A percentile compares a stretch with the other conserved stretches of the same genome.
Evolutionary conservation across 2,329 filamentous ascomycete genomes (phyloP).

Genomic region (Aspergillus pseudoglaucus): DNA sequence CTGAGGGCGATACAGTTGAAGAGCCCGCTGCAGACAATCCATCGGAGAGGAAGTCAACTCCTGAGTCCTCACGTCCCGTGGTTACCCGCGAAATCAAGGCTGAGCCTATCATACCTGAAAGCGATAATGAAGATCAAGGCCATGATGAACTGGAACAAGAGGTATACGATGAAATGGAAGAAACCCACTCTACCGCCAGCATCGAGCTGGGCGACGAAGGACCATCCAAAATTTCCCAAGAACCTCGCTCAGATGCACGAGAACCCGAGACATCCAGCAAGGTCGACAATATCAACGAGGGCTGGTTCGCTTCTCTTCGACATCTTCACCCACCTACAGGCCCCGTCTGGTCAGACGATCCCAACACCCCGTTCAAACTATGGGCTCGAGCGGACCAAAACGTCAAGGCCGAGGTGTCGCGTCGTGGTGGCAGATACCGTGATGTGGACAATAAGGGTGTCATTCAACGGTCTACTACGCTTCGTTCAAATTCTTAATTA

Average conservation of each 20-base stretch:
- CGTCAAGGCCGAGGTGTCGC: conserved; percentile 21
- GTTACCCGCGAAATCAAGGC: not conserved
- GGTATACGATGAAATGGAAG: conserved; percentile 9
- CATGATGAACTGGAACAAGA: conserved; percentile 34
- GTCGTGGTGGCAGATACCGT: conserved; percentile 20
- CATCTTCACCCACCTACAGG: conserved; percentile 13
- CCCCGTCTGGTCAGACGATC: conserved; percentile 26
- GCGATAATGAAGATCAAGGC: not conserved
- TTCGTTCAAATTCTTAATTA: not conserved
- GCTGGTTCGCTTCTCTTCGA: conserved; percentile 26
- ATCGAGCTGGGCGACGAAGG: conserved; percentile 31
- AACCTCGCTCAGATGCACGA: not conserved
- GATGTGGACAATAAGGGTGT: conserved; percentile 28
- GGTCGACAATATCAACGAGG: conserved; percentile 12
- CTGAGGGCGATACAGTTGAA: not conserved
- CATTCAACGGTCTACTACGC: conserved; percentile 14
- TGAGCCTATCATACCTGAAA: not conserved
- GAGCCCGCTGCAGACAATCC: not conserved
- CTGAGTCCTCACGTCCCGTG: not conserved
- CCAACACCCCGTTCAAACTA: conserved; percentile 33
- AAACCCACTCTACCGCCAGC: conserved; percentile 29
- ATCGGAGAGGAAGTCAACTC: conserved; percentile 1
- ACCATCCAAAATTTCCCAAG: conserved; percentile 2
- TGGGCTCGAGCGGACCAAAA: conserved; percentile 31
- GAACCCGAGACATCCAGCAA: conserved; percentile 7